phyloP scores from a whole-genome alignment of 106 monocot species.

The Posidonia australis region DNA sequence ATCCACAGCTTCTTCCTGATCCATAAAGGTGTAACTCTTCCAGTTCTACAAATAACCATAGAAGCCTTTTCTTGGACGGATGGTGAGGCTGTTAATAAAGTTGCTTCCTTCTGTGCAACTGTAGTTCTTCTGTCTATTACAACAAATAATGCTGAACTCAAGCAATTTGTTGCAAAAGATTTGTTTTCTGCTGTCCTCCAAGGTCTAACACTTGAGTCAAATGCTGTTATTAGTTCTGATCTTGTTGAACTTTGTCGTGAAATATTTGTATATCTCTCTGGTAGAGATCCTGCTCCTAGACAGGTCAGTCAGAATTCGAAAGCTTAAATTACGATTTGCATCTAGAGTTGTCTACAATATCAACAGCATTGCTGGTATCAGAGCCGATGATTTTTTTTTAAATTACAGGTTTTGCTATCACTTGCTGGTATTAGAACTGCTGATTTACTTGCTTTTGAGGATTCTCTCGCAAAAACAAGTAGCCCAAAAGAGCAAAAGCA shows the following conservation, averaged over 20 bases:
- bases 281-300: conserved; percentile 73
- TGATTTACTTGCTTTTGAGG: conserved; percentile 83
- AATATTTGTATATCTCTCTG: conserved; percentile 72
- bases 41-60: conserved; percentile 48
- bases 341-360: background rate
- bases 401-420: conserved; percentile 53
- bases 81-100: conserved; percentile 69
- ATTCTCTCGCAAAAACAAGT: conserved; percentile 68
- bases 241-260: conserved; percentile 88
- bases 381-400: conserved; percentile 1
- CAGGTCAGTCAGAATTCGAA: conserved; percentile 47
- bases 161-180: conserved; percentile 76
- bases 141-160: conserved; percentile 56
- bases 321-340: background rate
- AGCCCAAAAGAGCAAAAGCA: conserved; percentile 92
- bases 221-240: conserved; percentile 70
- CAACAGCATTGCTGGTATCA: background rate
- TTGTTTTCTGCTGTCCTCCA: conserved; percentile 66
- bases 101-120: conserved; percentile 57
- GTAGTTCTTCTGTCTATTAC: conserved; percentile 60
- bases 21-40: conserved; percentile 44
- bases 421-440: conserved; percentile 54
- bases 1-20: conserved; percentile 65
- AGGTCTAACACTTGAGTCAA: conserved; percentile 67
- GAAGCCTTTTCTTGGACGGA: conserved; percentile 81